Evolutionary conservation across 2,329 filamentous ascomycete genomes (phyloP).

Genomic region (Cladophialophora bantiana): DNA sequence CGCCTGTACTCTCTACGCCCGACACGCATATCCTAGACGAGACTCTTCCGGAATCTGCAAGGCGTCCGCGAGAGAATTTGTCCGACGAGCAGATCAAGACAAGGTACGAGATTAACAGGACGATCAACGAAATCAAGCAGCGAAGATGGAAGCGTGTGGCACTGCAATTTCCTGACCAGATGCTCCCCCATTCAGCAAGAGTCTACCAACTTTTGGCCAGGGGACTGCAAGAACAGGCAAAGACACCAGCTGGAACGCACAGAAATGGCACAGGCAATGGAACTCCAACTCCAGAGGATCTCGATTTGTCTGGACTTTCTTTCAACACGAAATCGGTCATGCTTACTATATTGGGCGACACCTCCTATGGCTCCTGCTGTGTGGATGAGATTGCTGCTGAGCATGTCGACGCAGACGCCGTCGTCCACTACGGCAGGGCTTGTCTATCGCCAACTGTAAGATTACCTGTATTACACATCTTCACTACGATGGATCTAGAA

Average conservation of each 20-base stretch:
- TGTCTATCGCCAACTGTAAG: slow-evolving; percentile 90
- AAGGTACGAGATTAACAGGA: slow-evolving; percentile 86
- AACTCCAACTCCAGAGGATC: background rate
- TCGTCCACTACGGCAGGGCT: slow-evolving; percentile 92
- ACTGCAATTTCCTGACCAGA: slow-evolving; percentile 93
- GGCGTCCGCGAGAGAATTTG: slow-evolving; percentile 43
- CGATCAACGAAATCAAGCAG: slow-evolving; percentile 74
- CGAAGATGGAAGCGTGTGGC: slow-evolving; percentile 79
- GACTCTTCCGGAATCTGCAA: slow-evolving; percentile 48
- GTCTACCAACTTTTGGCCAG: slow-evolving; percentile 73
- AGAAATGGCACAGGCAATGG: background rate
- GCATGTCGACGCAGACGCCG: slow-evolving; percentile 86
- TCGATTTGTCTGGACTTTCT: slow-evolving; percentile 18
- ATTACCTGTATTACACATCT: slow-evolving; percentile 88
- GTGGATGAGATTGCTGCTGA: slow-evolving; percentile 97
- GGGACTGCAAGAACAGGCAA: slow-evolving; percentile 51
- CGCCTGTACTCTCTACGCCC: slow-evolving; percentile 69
- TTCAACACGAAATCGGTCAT: slow-evolving; percentile 44
- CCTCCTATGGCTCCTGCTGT: slow-evolving; percentile 95
- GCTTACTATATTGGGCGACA: slow-evolving; percentile 89
- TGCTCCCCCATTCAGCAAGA: slow-evolving; percentile 84
- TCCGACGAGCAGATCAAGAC: slow-evolving; percentile 74
- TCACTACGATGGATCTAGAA: slow-evolving; percentile 76
- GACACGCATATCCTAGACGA: slow-evolving; percentile 67
- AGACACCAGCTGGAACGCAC: slow-evolving; percentile 9